Percentiles rank a stretch among this genome's conserved stretches.
Evolutionary conservation across 192 early-diverging fungal species (phyloP).

Genomic region (Phycomyces nitens): DNA sequence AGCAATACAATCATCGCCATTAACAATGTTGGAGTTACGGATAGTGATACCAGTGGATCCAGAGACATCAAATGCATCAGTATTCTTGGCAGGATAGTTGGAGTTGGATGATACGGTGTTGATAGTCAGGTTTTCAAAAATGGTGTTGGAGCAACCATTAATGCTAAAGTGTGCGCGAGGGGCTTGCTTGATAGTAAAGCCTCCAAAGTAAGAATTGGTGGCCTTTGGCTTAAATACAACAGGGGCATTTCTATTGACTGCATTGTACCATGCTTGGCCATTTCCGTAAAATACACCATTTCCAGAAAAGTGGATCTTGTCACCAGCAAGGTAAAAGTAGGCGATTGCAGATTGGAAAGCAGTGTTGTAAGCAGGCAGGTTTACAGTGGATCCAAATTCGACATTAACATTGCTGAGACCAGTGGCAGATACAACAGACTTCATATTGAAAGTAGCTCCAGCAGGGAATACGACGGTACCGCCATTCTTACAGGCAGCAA

Average conservation of each 20-base stretch:
- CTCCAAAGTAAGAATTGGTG: conserved; percentile 20
- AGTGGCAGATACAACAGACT: background rate
- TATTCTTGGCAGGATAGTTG: conserved; percentile 38
- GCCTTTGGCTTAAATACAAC: conserved; percentile 6
- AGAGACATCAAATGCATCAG: conserved; percentile 40
- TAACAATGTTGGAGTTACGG: conserved; percentile 30
- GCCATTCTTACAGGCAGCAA: conserved; percentile 14
- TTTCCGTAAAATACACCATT: conserved; percentile 18
- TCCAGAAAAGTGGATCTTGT: conserved; percentile 12
- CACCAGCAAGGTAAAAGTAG: conserved; percentile 14
- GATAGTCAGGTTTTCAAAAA: conserved; percentile 11
- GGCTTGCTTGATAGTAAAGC: conserved; percentile 19
- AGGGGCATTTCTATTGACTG: conserved; percentile 15
- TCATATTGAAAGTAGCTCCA: conserved; percentile 12
- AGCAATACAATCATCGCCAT: conserved; percentile 52
- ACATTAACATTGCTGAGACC: conserved; percentile 5
- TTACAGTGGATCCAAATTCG: conserved; percentile 15
- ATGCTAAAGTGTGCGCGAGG: conserved; percentile 22
- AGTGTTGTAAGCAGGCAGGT: conserved; percentile 6
- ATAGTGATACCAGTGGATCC: conserved; percentile 34
- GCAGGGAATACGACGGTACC: conserved; percentile 15
- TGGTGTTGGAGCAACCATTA: conserved; percentile 8
- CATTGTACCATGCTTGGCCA: conserved; percentile 24
- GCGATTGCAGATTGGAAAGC: conserved; percentile 4
- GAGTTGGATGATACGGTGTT: conserved; percentile 17